These are phyloP conservation scores for Aspergillus glaucus DNA, from an alignment of 2,329 filamentous ascomycete species.

Conservation along the genomic window DNA sequence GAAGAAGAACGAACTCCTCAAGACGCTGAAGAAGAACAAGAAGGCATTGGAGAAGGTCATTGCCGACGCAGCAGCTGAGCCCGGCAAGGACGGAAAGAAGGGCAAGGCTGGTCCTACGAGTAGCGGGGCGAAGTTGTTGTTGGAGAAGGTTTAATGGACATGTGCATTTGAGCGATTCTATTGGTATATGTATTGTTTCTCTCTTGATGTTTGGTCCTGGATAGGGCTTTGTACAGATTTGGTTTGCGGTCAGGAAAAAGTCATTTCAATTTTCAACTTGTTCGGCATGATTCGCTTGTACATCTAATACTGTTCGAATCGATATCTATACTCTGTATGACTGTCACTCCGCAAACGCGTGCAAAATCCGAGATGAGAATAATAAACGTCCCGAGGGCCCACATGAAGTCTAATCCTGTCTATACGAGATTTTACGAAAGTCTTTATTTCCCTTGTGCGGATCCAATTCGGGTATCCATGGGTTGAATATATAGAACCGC, in stretches of 20 bases:
- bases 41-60: constrained; percentile 57
- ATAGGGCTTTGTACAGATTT: not conserved
- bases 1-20: constrained; percentile 59
- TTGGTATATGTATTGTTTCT: not conserved
- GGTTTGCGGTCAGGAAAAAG: not conserved
- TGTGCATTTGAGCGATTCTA: constrained; percentile 1
- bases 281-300: too few relatives aligned
- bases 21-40: constrained; percentile 66
- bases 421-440: too few relatives aligned
- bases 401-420: too few relatives aligned
- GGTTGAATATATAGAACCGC: too few relatives aligned
- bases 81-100: constrained; percentile 44
- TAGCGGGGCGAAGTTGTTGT: constrained; percentile 39
- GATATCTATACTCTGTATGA: too few relatives aligned
- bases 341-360: too few relatives aligned
- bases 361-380: too few relatives aligned
- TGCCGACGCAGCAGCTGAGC: constrained; percentile 44
- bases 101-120: constrained; percentile 35
- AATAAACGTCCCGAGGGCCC: too few relatives aligned
- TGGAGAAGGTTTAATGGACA: constrained; percentile 29
- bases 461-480: too few relatives aligned
- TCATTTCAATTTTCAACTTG: not conserved
- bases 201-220: not conserved
- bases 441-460: too few relatives aligned
- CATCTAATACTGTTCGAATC: too few relatives aligned